Evolutionary conservation across 805 yeast genomes (phyloP).

Genomic region (Spathaspora gorwiae): DNA sequence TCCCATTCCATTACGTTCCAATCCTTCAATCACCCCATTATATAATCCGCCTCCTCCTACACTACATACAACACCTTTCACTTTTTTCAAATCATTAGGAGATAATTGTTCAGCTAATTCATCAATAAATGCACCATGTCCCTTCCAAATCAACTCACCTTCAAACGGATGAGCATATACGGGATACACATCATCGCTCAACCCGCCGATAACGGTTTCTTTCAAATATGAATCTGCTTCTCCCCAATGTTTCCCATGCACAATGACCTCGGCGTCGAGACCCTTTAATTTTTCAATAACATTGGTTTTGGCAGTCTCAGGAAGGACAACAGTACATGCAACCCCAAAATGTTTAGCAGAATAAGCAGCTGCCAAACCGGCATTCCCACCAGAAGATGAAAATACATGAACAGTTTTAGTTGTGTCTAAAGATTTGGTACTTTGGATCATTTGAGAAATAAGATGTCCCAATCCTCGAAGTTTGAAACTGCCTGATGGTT

Average conservation of each 20-base stretch:
- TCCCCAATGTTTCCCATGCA: constrained; percentile 28
- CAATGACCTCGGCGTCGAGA: constrained; percentile 19
- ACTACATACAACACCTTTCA: constrained; percentile 26
- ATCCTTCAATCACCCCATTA: constrained; percentile 24
- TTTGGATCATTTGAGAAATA: constrained; percentile 28
- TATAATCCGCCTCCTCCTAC: constrained; percentile 35
- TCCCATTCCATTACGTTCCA: constrained; percentile 11
- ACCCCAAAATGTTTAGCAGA: constrained; percentile 16
- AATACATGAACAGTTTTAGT: constrained; percentile 17
- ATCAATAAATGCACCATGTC: constrained; percentile 21
- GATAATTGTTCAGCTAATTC: constrained; percentile 15
- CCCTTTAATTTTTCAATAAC: constrained; percentile 15
- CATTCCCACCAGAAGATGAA: constrained; percentile 34
- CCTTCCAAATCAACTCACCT: constrained; percentile 26
- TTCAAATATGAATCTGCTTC: constrained; percentile 25
- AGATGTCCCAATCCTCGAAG: constrained; percentile 51
- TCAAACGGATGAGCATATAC: constrained; percentile 33
- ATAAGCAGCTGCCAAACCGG: constrained; percentile 32
- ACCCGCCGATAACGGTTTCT: constrained; percentile 10
- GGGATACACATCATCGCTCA: constrained; percentile 12
- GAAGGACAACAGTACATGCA: constrained; percentile 29
- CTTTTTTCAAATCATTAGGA: constrained; percentile 9
- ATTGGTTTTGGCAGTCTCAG: constrained; percentile 15
- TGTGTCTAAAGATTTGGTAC: constrained; percentile 16
- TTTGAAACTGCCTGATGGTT: constrained; percentile 57